Evolutionary conservation across 805 yeast genomes (phyloP), one percentile per base, ranked within the genome.

Genomic region (Wickerhamiella lipophila): DNA sequence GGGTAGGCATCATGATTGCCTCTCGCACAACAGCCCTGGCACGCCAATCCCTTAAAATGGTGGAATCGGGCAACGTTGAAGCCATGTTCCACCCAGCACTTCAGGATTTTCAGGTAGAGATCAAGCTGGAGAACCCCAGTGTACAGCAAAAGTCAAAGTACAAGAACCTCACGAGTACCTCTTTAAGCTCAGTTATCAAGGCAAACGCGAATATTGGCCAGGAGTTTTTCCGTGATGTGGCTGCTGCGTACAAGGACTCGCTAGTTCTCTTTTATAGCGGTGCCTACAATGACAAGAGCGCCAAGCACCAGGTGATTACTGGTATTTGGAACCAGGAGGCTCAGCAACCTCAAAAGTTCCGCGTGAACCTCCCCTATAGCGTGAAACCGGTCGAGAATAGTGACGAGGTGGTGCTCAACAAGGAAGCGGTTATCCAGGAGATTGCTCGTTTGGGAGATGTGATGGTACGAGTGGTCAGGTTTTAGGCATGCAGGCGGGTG

Each of bases 21-120:
- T 74, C 88, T 11, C 78, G 99, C 66, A 67, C 89, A 53, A 89
- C 97, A 0, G 88, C 94, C 0, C 72, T 92, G 52, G 76, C 96
- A 1, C 76, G 85, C 54, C 88, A 82, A 25, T 88, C 89, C 0
- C 64, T 76, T 36, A 71, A 73, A 16, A 61, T 82, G 49, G 63
- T 79, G 2, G 57, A 63, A 8, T 26, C 49, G 9, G 44, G 42
- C 19, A 50, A 55, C 9, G 45, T 82, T 29, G 74, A 72, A 40
- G 61, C 76, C 39, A 64, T 86, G 39, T 92, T 88, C 65, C 77
- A 83, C 0, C 88, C 97, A 1, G 86, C 94, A 0, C 68, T 83
- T 48, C 72, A 74, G 51, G 97, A 89, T 64, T 92, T 81, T 62
- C 95, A 89, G 60, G 78, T 92, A 56, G 79, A 79, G 12, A 72